Evolutionary conservation across 345 rosid species (phyloP), one percentile per base, ranked within the genome.

Genomic region (Hibiscus mutabilis): DNA sequence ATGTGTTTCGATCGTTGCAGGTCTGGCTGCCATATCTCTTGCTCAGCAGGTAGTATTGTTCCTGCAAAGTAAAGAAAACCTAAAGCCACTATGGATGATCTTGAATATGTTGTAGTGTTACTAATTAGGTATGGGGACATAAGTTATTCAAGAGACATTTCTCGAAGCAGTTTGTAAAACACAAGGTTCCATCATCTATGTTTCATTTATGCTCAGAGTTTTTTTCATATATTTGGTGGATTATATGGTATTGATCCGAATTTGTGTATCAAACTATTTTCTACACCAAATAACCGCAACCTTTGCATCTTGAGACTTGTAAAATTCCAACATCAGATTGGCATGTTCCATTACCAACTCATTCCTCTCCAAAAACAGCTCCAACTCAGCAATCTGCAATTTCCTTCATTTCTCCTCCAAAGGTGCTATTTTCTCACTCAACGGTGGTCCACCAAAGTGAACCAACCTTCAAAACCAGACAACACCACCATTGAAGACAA

Each of bases 381-480:
- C 75, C 52, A 79, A 10, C 12, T 71, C 82, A 0, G 46, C 74
- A 51, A 74, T 66, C 7, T 74, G 72, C 75, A 82, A 31, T 53
- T 74, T 33, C 51, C 44, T 74, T 79, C 76, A 76, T 18, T 74
- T 74, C 73, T 67, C 70, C 31, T 82, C 79, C 66, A 79, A 74
- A 1, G 97, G 92, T 4, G 82, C 80, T 46, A 93, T 86, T 69
- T 78, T 85, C 74, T 87, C 82, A 60, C 82, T 77, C 68, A 87
- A 79, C 0, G 97, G 88, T 29, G 97, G 98, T 57, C 97, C 98
- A 19, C 91, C 93, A 61, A 93, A 93, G 76, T 89, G 91, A 51
- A 88, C 86, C 91, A 84, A 29, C 33, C 33, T 29, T 29, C 33
- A 29, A 29, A 29, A 4, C 33, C 33, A 29, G 33, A 29, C 33